Evolutionary conservation across 129 eudicot genomes (phyloP), one percentile per base, ranked within the genome.

Genomic region (Sambucus nigra): DNA sequence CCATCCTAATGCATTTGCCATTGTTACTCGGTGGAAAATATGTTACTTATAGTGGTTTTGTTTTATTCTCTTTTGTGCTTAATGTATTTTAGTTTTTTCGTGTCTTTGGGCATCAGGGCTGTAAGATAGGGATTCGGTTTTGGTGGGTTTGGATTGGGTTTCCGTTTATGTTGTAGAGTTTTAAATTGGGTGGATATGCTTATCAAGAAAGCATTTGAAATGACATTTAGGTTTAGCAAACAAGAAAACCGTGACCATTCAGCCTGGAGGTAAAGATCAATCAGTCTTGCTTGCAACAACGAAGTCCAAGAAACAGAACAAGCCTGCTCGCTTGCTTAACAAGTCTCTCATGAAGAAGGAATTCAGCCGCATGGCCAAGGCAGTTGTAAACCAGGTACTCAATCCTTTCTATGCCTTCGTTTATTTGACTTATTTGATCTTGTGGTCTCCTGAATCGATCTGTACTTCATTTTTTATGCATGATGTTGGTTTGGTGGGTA

Each of bases 301-400:
- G 5, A 91, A 72, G 73, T 79, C 87, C 38, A 91, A 80, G 86
- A 91, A 91, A 42, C 98, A 91, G 60, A 73, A 45, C 45, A 91
- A 91, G 71, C 98, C 98, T 23, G 67, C 94, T 16, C 73, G 69
- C 66, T 53, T 79, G 64, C 81, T 73, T 7, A 63, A 91, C 95
- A 91, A 91, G 63, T 85, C 94, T 25, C 17, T 91, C 21, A 76
- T 91, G 98, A 91, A 91, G 77, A 85, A 91, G 68, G 98, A 91
- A 55, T 85, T 91, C 72, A 46, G 73, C 69, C 80, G 98, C 16
- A 91, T 85, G 95, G 88, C 95, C 5, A 91, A 85, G 80, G 94
- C 98, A 26, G 98, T 91, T n/a, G 14, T 71, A 16, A 91, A 85
- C 67, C 98, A 91, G 97, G 97, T 89, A 80, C 42, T 24, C 2